Percentiles rank a stretch among this genome's conserved stretches.
Conservation (phyloP, 2,329 filamentous ascomycete genomes). For the Bisporella sp. region DNA sequence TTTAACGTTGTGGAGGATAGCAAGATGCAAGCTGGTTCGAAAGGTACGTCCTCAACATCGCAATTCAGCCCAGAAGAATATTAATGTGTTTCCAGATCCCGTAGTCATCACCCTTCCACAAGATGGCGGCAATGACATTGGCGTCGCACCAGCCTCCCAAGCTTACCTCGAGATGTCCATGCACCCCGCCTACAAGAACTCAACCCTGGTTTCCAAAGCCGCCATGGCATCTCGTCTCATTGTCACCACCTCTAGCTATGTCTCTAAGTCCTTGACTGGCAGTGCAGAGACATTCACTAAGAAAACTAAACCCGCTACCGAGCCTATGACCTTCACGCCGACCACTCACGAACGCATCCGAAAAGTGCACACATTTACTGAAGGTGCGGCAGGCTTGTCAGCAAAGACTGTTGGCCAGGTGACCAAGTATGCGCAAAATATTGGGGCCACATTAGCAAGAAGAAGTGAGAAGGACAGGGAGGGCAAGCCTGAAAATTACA, state of each 20-base stretch:
- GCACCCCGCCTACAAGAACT: conserved; percentile 89
- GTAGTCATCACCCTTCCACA: conserved; percentile 70
- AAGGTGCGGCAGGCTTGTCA: conserved; percentile 70
- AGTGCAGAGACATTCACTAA: conserved; percentile 76
- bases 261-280: conserved; percentile 69
- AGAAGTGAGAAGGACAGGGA: conserved; percentile 52
- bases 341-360: conserved; percentile 79
- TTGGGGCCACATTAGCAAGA: conserved; percentile 71
- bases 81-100: conserved; percentile 46
- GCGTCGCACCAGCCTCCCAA: conserved; percentile 58
- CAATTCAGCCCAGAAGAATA: background rate
- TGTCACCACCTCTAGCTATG: conserved; percentile 75
- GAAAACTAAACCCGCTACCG: conserved; percentile 68
- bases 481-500: conserved; percentile 60
- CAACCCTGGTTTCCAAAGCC: conserved; percentile 78
- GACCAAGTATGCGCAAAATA: conserved; percentile 77
- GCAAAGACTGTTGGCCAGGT: conserved; percentile 83
- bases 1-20: conserved; percentile 75
- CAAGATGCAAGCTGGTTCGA: conserved; percentile 75
- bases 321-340: conserved; percentile 83
- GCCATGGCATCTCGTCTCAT: conserved; percentile 85
- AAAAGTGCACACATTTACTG: conserved; percentile 82
- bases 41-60: conserved; percentile 52
- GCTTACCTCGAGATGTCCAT: conserved; percentile 71
- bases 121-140: conserved; percentile 59